Base-by-base conservation (phyloP, 257 asterid species). In the Gentiana macrophylla region DNA sequence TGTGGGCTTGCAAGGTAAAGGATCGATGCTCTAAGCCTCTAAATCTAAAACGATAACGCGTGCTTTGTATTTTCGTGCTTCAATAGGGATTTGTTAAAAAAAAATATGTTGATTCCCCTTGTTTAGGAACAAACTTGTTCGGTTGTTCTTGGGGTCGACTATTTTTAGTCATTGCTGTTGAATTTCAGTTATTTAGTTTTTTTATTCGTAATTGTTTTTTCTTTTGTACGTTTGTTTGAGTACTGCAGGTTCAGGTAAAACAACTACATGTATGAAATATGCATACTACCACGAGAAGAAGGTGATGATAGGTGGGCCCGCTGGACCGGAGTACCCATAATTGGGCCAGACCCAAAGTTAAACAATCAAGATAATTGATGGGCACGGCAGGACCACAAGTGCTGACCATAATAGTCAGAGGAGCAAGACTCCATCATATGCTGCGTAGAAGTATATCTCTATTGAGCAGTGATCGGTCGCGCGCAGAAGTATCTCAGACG, bases 1-100 rank as follows among this genome's bases (percentile, higher is more conserved):
- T 68, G 98, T 92, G 53, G 98, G 97, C 70, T 82, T 92, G 75
- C 98, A 92, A 83, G 98, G 97, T 84, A 76, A 35, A 52, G 32
- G 54, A 8, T 61, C 49, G 24, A 24, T 24, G 24, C 24, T 24
- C 24, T 24, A 24, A 24, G 24, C 24, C 24, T 24, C 24, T 24
- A 24, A 24, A 32, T 55, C 41, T 7, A 41, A 44, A 37, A 50
- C 37, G 32, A 62, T 34, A 50, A 41, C 34, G 45, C 32, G 24
- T 34, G 53, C 47, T 48, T 47, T 15, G 38, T 2, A 41, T 45
- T 48, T 43, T 32, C 5, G 46, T 38, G 15, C 15, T 36, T 35
- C 35, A 11, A 49, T 35, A 24, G 45, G 12, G 52, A 32, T 57
- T 50, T 5, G 8, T 1, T 49, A 24, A 24, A 24, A 5, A 5